phyloP scores from a whole-genome alignment of 306 rosid species.

The Cicer bijugum region DNA sequence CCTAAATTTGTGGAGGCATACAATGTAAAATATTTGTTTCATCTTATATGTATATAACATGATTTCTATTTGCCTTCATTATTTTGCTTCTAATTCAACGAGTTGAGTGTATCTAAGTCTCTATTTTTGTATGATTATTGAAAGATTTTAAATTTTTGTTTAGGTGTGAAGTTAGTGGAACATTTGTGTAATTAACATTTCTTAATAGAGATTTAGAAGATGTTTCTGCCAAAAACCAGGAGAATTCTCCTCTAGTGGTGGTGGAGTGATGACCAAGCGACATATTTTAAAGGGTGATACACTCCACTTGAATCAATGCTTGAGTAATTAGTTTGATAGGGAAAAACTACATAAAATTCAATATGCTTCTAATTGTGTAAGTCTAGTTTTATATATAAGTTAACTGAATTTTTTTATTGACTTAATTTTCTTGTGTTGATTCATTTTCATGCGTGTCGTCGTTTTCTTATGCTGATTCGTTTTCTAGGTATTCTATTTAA shows the following conservation, averaged over 20 bases:
- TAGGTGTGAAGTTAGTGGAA: neutral
- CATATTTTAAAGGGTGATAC: neutral
- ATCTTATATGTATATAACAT: neutral
- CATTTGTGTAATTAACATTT: no score
- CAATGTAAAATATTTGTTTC: neutral
- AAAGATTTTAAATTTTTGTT: neutral
- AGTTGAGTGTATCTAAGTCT: constrained; percentile 7
- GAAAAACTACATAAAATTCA: no score
- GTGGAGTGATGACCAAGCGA: neutral
- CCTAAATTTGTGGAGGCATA: neutral
- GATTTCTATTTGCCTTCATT: neutral
- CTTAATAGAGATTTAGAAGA: no score
- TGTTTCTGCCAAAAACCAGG: no score
- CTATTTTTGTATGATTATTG: neutral
- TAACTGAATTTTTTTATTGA: neutral
- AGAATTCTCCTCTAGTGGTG: no score
- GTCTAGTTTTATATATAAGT: no score
- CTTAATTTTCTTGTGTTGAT: neutral
- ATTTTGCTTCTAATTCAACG: neutral
- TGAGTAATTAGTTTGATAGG: no score
- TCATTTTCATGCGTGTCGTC: neutral
- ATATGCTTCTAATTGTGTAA: no score
- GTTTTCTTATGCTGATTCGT: neutral
- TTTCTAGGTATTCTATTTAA: no score
- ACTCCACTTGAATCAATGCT: no score